These are phyloP conservation scores for Naganishia vishniacii DNA, from an alignment of 768 basidiomycete species.

Conservation along the genomic window DNA sequence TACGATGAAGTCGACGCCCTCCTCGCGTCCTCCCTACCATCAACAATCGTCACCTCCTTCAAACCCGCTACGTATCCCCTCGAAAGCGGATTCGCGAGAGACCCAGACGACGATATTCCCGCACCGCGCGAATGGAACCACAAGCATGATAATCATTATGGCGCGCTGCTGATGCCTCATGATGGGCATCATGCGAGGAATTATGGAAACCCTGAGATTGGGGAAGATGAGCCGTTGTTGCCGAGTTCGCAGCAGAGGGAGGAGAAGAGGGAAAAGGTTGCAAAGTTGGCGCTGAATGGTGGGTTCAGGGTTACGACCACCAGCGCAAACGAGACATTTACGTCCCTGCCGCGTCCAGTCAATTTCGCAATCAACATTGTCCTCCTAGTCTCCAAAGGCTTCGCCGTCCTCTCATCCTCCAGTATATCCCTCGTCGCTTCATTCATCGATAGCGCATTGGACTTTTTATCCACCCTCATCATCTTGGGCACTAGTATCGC, in stretches of 20 bases:
- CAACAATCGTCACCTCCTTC: constrained; percentile 40
- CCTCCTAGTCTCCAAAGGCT: constrained; percentile 48
- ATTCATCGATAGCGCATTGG: constrained; percentile 50
- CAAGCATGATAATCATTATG: background rate
- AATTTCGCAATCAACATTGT: constrained; percentile 48
- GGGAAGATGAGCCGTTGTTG: constrained; percentile 34
- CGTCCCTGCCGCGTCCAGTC: constrained; percentile 30
- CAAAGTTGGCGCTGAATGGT: constrained; percentile 43
- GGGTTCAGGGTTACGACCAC: constrained; percentile 2
- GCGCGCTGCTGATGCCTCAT: background rate
- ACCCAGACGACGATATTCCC: background rate
- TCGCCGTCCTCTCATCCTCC: constrained; percentile 50
- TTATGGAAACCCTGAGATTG: constrained; percentile 5
- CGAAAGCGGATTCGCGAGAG: background rate
- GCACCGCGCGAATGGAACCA: background rate
- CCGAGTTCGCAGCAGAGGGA: constrained; percentile 31
- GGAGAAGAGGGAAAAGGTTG: constrained; percentile 38
- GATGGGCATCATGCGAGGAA: background rate
- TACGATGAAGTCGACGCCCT: constrained; percentile 44
- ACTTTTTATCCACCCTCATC: constrained; percentile 50
- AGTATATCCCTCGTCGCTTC: constrained; percentile 51
- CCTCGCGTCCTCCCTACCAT: constrained; percentile 40
- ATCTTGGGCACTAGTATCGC: constrained; percentile 48
- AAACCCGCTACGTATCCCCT: constrained; percentile 14
- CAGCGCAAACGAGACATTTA: background rate